Evolutionary conservation across 2,329 filamentous ascomycete species (phyloP).

Genomic region (Calonectria pseudoreteaudii): DNA sequence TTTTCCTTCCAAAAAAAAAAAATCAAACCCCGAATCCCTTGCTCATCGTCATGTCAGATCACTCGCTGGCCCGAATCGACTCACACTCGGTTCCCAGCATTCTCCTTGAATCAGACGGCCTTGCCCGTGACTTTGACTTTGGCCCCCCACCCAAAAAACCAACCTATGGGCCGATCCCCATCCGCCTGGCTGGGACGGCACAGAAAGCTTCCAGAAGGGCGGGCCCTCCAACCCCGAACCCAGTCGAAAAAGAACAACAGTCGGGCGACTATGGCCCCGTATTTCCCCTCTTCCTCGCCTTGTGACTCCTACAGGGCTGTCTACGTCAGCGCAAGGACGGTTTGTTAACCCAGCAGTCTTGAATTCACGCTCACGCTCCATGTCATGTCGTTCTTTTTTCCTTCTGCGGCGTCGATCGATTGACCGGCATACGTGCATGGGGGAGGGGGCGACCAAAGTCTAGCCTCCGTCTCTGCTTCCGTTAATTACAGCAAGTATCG

Average conservation of each 20-base stretch:
- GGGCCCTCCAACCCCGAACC: not conserved
- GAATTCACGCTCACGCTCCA: not conserved
- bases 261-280: not conserved
- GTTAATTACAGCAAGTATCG: slow-evolving; percentile 1
- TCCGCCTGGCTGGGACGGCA: slow-evolving; percentile 7
- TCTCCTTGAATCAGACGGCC: not conserved
- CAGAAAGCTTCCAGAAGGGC: slow-evolving; percentile 8
- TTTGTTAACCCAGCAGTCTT: not conserved
- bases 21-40: slow-evolving; percentile 4
- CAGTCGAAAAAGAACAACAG: not conserved
- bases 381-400: not conserved
- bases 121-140: slow-evolving; percentile 7
- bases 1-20: not conserved
- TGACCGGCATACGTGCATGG: not conserved
- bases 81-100: slow-evolving; percentile 4
- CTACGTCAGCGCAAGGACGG: not conserved
- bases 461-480: not conserved
- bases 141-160: not conserved
- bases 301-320: not conserved
- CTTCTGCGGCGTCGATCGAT: not conserved
- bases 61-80: slow-evolving; percentile 7
- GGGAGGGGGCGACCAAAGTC: not conserved
- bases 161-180: slow-evolving; percentile 6
- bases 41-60: slow-evolving; percentile 1
- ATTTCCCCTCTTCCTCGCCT: not conserved